phyloP scores from a whole-genome alignment of 345 rosid species.

The Populus deltoides region DNA sequence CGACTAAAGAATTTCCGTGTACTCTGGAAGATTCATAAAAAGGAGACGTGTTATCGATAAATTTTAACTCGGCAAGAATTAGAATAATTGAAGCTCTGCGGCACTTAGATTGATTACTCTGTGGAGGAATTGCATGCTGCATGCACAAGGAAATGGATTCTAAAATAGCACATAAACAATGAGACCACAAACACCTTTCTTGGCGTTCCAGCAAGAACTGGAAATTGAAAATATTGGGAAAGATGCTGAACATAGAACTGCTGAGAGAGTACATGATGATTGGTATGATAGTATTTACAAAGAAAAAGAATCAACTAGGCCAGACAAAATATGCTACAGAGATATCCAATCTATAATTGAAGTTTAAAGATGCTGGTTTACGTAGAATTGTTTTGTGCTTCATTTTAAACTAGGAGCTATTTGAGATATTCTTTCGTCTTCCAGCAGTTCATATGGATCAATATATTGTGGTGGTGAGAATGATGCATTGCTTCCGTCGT shows the following conservation, averaged over 20 bases:
- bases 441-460: slow-evolving; percentile 69
- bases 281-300: slow-evolving; percentile 11
- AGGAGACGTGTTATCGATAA: background rate
- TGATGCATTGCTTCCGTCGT: slow-evolving; percentile 45
- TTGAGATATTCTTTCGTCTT: slow-evolving; percentile 78
- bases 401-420: slow-evolving; percentile 57
- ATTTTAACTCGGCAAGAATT: background rate
- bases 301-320: background rate
- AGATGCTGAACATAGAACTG: background rate
- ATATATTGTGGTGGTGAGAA: slow-evolving; percentile 53
- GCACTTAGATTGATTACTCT: too few relatives aligned
- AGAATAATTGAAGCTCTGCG: background rate
- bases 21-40: background rate
- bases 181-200: background rate
- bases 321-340: background rate
- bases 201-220: background rate
- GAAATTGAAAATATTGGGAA: background rate
- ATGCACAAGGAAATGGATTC: background rate
- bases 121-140: background rate
- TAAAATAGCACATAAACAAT: background rate
- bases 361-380: background rate
- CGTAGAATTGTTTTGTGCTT: background rate
- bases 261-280: background rate
- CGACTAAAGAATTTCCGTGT: too few relatives aligned
- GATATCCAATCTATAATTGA: background rate